phyloP scores from a whole-genome alignment of 306 rosid genomes.

The Cucurbita argyrosperma region DNA sequence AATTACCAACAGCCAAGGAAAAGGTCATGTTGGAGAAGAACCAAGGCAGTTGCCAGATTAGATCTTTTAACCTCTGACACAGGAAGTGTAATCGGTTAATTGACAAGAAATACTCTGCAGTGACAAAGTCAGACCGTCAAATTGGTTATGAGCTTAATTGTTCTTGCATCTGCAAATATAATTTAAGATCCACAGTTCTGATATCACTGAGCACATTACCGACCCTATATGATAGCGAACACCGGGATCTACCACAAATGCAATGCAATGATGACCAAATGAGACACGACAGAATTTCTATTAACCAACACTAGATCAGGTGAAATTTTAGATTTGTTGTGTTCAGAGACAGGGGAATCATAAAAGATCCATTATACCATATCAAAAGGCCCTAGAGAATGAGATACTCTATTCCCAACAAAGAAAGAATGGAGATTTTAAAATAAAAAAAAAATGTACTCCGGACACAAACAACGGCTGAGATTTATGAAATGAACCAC shows the following conservation, averaged over 20 bases:
- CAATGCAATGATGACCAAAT: not conserved
- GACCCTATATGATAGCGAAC: not conserved
- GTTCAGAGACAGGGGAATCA: not conserved
- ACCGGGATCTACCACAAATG: not conserved
- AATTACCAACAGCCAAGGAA: too few relatives aligned
- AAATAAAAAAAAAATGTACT: slow-evolving; percentile 10
- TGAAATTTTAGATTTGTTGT: not conserved
- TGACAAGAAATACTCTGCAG: not conserved
- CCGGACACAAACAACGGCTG: slow-evolving; percentile 95
- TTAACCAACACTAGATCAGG: slow-evolving; percentile 1
- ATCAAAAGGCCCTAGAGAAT: not conserved
- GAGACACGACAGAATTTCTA: not conserved
- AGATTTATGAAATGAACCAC: slow-evolving; percentile 94
- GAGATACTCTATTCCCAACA: too few relatives aligned
- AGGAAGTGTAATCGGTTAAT: not conserved
- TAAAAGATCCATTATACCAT: not conserved
- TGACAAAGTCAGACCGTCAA: not conserved
- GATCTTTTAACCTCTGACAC: not conserved
- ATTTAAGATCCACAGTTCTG: not conserved
- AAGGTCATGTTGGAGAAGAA: not conserved
- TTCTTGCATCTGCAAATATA: not conserved
- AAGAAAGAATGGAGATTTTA: too few relatives aligned
- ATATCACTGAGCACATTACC: not conserved
- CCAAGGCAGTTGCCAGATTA: not conserved
- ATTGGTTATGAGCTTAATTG: not conserved